Base-by-base conservation (phyloP, 371 early-diverging fungal species). In the Encephalitozoon intestinalis region DNA sequence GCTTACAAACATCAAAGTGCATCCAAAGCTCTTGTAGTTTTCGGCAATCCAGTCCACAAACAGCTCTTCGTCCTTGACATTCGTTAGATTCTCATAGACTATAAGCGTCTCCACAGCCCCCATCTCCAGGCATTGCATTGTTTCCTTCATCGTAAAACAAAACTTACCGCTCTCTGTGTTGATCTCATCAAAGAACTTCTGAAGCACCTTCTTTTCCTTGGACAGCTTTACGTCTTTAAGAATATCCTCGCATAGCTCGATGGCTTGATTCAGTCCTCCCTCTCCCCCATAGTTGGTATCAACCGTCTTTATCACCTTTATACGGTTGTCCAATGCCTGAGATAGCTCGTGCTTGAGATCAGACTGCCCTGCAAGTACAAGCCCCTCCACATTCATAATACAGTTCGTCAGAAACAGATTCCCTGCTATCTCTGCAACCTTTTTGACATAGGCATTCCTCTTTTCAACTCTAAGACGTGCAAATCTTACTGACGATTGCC, bases 401-500 rank as follows among this genome's bases (percentile, higher is more conserved):
- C 92, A 91, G 82, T 91, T 89, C 64, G 92, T 90, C 77, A 95
- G 90, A 82, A 91, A 95, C 80, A 92, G 88, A 83, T 91, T 91
- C 4, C 91, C 91, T 7, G 93, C 92, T 66, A 92, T 86, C 84
- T 97, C 98, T 23, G 94, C 94, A 28, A 97, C 94, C 87, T 96
- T 97, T 79, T 95, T 92, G 54, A 97, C 91, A 81, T 97, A 97
- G 81, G 96, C 92, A 87, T 94, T 93, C 65, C 98, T 91, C 87
- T 94, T 96, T 84, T 99, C 98, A 76, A 94, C 91, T 80, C 98
- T 90, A 46, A 97, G 89, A 88, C 98, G 93, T 4, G 96, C 91
- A 87, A 99, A 99, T 90, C 98, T 94, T 75, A 96, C 89, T 21
- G 97, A 96, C 23, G 96, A 95, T 87, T 97, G 98, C 89, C 98